phyloP scores from a whole-genome alignment of 257 asterid species.

The Misopates orontium region DNA sequence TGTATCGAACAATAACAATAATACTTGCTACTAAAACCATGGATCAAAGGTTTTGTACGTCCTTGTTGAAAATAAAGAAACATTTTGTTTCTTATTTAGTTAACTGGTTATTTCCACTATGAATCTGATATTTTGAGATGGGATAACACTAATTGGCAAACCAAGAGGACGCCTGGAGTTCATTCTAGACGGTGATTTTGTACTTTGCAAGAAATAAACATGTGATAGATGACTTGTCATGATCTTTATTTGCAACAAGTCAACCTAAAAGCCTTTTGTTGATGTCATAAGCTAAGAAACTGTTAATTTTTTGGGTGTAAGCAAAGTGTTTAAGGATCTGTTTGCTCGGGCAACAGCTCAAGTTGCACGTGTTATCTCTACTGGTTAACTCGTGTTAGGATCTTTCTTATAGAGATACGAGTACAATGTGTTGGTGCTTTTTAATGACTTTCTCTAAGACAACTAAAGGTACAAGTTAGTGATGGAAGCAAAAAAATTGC shows the following conservation, averaged over 20 bases:
- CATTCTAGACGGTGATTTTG: background rate
- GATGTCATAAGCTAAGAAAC: slow-evolving; percentile 4
- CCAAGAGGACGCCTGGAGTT: too few species aligned
- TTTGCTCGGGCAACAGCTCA: background rate
- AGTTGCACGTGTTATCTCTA: background rate
- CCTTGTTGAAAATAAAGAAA: background rate
- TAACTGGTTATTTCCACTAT: too few species aligned
- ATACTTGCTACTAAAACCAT: background rate
- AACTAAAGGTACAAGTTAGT: too few species aligned
- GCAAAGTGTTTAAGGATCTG: slow-evolving; percentile 19
- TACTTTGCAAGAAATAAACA: slow-evolving; percentile 25
- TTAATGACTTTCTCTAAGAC: too few species aligned
- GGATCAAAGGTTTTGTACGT: background rate
- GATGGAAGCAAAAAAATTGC: too few species aligned
- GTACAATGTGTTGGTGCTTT: too few species aligned
- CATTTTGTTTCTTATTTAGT: too few species aligned
- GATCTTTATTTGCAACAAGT: slow-evolving; percentile 21
- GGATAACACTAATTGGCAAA: too few species aligned
- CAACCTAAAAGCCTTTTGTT: slow-evolving; percentile 19
- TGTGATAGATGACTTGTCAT: slow-evolving; percentile 30
- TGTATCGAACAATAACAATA: slow-evolving; percentile 12
- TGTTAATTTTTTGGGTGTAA: slow-evolving; percentile 22
- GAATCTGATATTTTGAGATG: background rate
- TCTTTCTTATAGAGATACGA: too few species aligned
- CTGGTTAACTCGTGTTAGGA: too few species aligned